These are phyloP conservation scores for Epithemia pelagica DNA, from an alignment of 108 stramenopile genomes.

Conservation along the genomic window DNA sequence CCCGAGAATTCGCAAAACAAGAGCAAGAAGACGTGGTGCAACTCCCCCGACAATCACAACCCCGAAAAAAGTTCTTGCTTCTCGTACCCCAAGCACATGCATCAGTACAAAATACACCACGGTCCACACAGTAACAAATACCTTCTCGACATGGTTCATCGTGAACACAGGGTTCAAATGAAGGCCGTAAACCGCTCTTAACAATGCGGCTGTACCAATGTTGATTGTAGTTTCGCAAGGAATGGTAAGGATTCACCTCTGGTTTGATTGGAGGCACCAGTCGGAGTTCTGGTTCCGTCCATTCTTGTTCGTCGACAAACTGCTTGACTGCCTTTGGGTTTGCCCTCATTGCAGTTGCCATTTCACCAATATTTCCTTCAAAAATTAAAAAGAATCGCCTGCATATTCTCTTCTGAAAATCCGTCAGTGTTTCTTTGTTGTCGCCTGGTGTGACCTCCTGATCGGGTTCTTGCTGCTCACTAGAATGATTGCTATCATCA, in stretches of 20 bases:
- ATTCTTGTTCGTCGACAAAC: conserved; percentile 3
- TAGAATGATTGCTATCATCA: neutral
- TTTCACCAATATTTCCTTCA: conserved; percentile 1
- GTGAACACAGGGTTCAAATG: conserved; percentile 52
- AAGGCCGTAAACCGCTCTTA: neutral
- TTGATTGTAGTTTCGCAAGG: conserved; percentile 11
- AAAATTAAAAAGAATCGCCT: conserved; percentile 9
- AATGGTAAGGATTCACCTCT: conserved; percentile 3
- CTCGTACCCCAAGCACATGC: conserved; percentile 56
- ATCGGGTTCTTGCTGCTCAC: neutral
- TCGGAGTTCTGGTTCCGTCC: neutral
- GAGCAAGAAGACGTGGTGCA: conserved; percentile 56
- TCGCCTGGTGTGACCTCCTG: neutral
- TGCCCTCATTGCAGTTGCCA: neutral
- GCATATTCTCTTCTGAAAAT: conserved; percentile 13
- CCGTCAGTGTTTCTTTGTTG: neutral
- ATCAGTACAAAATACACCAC: conserved; percentile 66
- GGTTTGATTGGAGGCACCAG: neutral
- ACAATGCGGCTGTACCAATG: conserved; percentile 1
- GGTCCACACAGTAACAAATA: conserved; percentile 63
- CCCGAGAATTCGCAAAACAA: conserved; percentile 65
- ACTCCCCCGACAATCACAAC: conserved; percentile 52
- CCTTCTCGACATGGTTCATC: conserved; percentile 51
- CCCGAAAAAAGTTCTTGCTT: conserved; percentile 62
- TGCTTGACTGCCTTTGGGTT: neutral